Conservation (phyloP, 1,284 basidiomycete species). For the Puccinia horiana region DNA sequence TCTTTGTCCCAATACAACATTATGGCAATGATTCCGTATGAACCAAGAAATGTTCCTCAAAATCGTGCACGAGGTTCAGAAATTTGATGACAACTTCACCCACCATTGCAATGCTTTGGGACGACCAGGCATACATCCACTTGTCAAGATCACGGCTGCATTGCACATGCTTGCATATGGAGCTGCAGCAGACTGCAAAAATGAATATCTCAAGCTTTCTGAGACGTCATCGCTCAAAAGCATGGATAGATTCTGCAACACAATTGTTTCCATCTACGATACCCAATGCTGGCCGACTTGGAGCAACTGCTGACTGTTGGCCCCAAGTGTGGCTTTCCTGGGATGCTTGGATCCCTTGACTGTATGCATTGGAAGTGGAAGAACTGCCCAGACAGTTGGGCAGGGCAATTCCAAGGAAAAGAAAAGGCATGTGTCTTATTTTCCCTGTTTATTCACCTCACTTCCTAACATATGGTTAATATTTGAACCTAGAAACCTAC, state of each 20-base stretch:
- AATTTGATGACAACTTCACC: neutral
- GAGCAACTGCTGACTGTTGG: neutral
- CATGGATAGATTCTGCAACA: neutral
- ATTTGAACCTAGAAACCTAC: neutral
- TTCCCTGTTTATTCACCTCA: neutral
- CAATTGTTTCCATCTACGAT: neutral
- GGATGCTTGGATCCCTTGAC: slow-evolving; percentile 5
- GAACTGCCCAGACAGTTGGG: slow-evolving; percentile 20
- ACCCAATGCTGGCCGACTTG: neutral
- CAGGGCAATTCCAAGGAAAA: slow-evolving; percentile 28
- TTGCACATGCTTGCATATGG: slow-evolving; percentile 5
- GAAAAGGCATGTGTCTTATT: neutral
- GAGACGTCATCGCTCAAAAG: neutral
- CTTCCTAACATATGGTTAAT: neutral
- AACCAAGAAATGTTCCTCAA: neutral
- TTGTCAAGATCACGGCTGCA: slow-evolving; percentile 12
- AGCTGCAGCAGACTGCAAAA: neutral
- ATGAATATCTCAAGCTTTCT: neutral
- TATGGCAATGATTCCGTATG: neutral
- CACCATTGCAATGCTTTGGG: neutral
- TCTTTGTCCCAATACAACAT: neutral
- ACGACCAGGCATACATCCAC: neutral
- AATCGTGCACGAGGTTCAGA: neutral
- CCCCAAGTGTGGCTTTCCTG: slow-evolving; percentile 6
- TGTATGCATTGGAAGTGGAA: slow-evolving; percentile 31